Conservation (phyloP, 371 early-diverging fungal genomes). For the Mortierella sp. region DNA sequence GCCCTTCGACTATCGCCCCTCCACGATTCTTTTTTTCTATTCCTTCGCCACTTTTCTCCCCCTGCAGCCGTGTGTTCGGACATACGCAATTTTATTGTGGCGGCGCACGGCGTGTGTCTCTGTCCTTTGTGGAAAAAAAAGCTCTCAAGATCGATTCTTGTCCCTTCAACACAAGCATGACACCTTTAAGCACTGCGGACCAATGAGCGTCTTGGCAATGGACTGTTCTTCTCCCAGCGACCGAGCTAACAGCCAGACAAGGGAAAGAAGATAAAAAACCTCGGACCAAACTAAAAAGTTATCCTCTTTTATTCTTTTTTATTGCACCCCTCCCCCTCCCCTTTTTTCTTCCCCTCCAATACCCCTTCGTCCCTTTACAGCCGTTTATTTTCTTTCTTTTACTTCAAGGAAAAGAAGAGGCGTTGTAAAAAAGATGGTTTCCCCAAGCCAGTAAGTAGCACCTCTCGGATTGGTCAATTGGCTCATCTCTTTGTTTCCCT, state of each 20-base stretch:
- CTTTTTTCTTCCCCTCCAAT: neutral
- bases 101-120: neutral
- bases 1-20: neutral
- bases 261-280: neutral
- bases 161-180: neutral
- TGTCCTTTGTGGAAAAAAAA: neutral
- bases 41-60: neutral
- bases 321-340: neutral
- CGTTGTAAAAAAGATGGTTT: conserved; percentile 2
- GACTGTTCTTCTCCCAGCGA: conserved; percentile 4
- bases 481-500: neutral
- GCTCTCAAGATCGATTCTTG: conserved; percentile 7
- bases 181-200: conserved; percentile 1
- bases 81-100: neutral
- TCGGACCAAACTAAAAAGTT: neutral
- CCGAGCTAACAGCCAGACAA: neutral
- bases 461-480: neutral
- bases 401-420: neutral
- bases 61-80: neutral
- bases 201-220: neutral
- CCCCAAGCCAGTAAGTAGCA: neutral
- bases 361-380: neutral
- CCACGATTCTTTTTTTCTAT: neutral
- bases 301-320: neutral
- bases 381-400: neutral